These are phyloP conservation scores for Recurvomyces mirabilis DNA, from an alignment of 495 filamentous ascomycete species.

Conservation along the genomic window DNA sequence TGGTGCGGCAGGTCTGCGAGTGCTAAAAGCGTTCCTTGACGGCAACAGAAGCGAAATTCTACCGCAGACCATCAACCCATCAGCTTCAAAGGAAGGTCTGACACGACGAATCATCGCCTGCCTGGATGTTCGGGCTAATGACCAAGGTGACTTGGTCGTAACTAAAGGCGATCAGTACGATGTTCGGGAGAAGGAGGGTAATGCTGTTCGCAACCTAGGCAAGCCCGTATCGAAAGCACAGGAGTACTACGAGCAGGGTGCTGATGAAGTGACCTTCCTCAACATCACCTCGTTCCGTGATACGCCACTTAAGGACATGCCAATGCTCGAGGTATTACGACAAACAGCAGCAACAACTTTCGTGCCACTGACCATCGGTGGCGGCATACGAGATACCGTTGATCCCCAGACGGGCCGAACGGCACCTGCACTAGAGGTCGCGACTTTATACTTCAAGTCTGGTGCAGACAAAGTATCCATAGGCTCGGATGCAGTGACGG, in stretches of 20 bases:
- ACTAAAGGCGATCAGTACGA: slow-evolving; percentile 99
- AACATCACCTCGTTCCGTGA: slow-evolving; percentile 98
- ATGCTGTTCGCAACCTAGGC: slow-evolving; percentile 80
- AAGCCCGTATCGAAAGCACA: slow-evolving; percentile 92
- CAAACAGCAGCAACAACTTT: slow-evolving; percentile 84
- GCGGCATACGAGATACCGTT: slow-evolving; percentile 81
- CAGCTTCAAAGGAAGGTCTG: slow-evolving; percentile 46
- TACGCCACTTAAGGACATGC: slow-evolving; percentile 79
- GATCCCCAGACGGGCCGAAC: slow-evolving; percentile 70
- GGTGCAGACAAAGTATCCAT: slow-evolving; percentile 99
- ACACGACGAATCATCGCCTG: slow-evolving; percentile 90
- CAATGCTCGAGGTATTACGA: slow-evolving; percentile 89
- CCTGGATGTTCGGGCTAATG: slow-evolving; percentile 92
- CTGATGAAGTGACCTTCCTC: slow-evolving; percentile 91
- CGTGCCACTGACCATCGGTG: slow-evolving; percentile 92
- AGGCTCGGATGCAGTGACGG: slow-evolving; percentile 84
- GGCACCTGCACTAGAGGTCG: slow-evolving; percentile 78
- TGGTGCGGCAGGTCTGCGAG: slow-evolving; percentile 72
- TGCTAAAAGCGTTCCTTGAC: slow-evolving; percentile 74
- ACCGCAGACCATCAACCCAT: slow-evolving; percentile 19
- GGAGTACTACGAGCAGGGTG: slow-evolving; percentile 91
- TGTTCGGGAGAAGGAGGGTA: slow-evolving; percentile 81
- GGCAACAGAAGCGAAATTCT: slow-evolving; percentile 44
- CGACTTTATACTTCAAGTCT: slow-evolving; percentile 93
- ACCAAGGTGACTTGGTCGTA: slow-evolving; percentile 87